These are phyloP conservation scores for Medicago lupulina DNA, from an alignment of 306 rosid genomes.

Conservation along the genomic window DNA sequence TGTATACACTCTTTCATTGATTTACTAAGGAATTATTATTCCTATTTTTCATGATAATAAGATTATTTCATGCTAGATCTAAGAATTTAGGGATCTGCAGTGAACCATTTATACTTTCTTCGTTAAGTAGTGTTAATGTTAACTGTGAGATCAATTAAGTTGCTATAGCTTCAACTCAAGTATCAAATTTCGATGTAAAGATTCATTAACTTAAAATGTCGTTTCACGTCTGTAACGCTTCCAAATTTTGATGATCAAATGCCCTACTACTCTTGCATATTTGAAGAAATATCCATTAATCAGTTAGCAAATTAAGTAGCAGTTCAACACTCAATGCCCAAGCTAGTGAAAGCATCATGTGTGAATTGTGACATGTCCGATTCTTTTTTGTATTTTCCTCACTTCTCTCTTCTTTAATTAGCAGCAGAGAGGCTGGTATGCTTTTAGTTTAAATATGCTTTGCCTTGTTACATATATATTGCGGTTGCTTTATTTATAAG, in stretches of 20 bases:
- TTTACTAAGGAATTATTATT: neutral
- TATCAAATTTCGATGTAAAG: too few species aligned
- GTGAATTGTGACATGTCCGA: neutral
- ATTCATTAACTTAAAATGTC: too few species aligned
- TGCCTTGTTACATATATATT: neutral
- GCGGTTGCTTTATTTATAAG: too few species aligned
- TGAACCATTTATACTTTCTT: too few species aligned
- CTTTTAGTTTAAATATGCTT: slow-evolving; percentile 4
- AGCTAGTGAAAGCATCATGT: neutral
- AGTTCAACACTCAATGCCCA: neutral
- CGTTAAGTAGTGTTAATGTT: too few species aligned
- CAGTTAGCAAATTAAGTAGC: neutral
- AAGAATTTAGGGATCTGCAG: too few species aligned
- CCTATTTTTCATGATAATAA: too few species aligned
- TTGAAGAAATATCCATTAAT: slow-evolving; percentile 9
- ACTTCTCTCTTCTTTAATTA: neutral
- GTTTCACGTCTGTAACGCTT: neutral
- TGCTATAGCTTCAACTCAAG: too few species aligned
- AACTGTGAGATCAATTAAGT: too few species aligned
- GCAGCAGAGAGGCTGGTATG: neutral
- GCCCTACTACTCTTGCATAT: neutral
- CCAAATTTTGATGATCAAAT: neutral
- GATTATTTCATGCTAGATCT: too few species aligned
- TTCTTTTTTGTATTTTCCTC: slow-evolving; percentile 4
- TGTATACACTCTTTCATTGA: slow-evolving; percentile 11